Evolutionary conservation across 345 rosid genomes (phyloP).

Genomic region (Gossypium bickii): DNA sequence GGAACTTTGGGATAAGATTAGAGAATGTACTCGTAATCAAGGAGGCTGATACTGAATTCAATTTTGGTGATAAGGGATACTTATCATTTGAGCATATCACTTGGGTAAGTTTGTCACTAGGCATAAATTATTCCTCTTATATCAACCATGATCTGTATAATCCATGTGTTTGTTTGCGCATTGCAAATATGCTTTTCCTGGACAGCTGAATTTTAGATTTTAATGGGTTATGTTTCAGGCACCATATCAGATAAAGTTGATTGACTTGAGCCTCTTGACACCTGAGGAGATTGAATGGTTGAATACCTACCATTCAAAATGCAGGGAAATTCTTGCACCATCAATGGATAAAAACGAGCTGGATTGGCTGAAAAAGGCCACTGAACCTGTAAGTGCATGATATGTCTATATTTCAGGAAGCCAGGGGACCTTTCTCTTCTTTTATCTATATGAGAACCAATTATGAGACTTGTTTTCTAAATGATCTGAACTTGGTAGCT

Average conservation of each 20-base stretch:
- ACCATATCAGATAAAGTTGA: slow-evolving; percentile 87
- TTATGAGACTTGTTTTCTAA: not conserved
- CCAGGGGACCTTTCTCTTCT: not conserved
- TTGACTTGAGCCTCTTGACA: slow-evolving; percentile 44
- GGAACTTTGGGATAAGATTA: slow-evolving; percentile 86
- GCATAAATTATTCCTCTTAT: not conserved
- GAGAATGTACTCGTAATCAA: slow-evolving; percentile 87
- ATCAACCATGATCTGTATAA: not conserved
- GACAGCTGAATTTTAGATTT: not conserved
- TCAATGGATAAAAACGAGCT: slow-evolving; percentile 59
- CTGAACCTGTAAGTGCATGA: slow-evolving; percentile 56
- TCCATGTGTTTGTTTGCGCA: not conserved
- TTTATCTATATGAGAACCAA: not conserved
- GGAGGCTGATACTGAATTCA: slow-evolving; percentile 67
- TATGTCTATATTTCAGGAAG: not conserved
- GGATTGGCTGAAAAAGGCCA: slow-evolving; percentile 87
- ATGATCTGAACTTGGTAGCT: not conserved
- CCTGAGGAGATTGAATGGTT: slow-evolving; percentile 76
- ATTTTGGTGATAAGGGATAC: slow-evolving; percentile 92
- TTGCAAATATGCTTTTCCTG: not conserved
- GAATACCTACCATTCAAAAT: slow-evolving; percentile 67
- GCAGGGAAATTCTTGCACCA: slow-evolving; percentile 62
- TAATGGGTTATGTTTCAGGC: slow-evolving; percentile 35
- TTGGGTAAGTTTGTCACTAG: slow-evolving; percentile 55
- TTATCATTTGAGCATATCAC: slow-evolving; percentile 90